Conservation (phyloP, 2,329 filamentous ascomycete species). For the Neocatenulostroma microsporum region DNA sequence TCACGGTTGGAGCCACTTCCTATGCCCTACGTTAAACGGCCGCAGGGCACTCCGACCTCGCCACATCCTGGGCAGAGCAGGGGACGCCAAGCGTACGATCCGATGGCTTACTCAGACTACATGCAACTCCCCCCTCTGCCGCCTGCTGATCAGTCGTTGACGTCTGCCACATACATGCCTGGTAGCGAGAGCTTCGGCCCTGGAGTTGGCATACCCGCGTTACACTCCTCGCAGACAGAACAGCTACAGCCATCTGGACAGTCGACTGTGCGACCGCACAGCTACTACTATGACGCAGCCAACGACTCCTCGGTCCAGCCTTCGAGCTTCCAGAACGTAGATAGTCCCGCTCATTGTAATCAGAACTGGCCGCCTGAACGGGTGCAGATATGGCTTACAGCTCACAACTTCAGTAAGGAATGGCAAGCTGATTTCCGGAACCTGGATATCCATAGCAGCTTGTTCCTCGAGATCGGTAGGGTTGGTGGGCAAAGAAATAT, state of each 20-base stretch:
- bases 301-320: constrained; percentile 47
- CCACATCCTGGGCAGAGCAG: constrained; percentile 44
- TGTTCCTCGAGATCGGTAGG: constrained; percentile 83
- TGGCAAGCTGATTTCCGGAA: constrained; percentile 91
- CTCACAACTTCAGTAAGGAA: constrained; percentile 82
- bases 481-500: constrained; percentile 75
- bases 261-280: constrained; percentile 29
- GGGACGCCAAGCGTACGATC: constrained; percentile 60
- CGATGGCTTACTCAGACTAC: constrained; percentile 45
- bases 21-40: too few species aligned
- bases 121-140: constrained; percentile 38
- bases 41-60: constrained; percentile 36
- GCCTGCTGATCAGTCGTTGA: constrained; percentile 48
- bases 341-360: too few species aligned
- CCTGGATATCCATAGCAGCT: constrained; percentile 69
- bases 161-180: constrained; percentile 86
- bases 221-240: constrained; percentile 41
- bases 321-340: constrained; percentile 61
- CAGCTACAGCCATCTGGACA: constrained; percentile 8
- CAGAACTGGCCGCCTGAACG: constrained; percentile 81
- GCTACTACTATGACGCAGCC: constrained; percentile 51
- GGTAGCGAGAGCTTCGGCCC: constrained; percentile 78
- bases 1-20: too few species aligned
- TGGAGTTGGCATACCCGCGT: constrained; percentile 81
- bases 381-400: constrained; percentile 78